phyloP scores from a whole-genome alignment of 352 stramenopile genomes.

The Pythium folliculosum region DNA sequence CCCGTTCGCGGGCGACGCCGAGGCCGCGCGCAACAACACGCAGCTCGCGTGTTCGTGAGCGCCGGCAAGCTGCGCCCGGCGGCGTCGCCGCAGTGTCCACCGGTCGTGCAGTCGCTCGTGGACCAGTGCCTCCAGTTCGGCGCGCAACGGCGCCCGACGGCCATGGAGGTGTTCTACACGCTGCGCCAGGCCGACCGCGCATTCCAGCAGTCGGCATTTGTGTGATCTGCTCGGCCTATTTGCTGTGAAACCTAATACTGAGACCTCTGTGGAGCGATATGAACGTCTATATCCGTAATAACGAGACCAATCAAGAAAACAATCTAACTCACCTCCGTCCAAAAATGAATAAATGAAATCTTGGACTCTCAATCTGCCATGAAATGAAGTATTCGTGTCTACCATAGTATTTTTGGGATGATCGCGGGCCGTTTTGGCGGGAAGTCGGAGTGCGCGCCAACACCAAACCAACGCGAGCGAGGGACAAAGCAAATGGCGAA shows the following conservation, averaged over 20 bases:
- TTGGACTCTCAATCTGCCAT: too few relatives aligned
- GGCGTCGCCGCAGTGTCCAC: conserved; percentile 18
- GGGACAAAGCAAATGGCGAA: conserved; percentile 16
- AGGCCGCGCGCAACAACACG: neutral
- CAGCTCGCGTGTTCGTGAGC: conserved; percentile 2
- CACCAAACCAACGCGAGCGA: neutral
- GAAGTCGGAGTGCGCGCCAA: conserved; percentile 9
- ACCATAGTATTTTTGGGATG: neutral
- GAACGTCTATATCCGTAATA: neutral
- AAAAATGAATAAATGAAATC: too few relatives aligned
- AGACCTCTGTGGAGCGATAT: neutral
- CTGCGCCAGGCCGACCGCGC: conserved; percentile 12
- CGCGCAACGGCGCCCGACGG: conserved; percentile 3
- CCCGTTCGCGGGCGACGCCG: neutral
- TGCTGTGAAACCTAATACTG: neutral
- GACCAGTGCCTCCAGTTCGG: conserved; percentile 2
- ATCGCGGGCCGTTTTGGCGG: conserved; percentile 16
- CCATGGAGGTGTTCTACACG: conserved; percentile 24
- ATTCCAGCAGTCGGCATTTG: neutral
- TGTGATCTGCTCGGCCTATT: neutral
- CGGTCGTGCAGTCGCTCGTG: neutral
- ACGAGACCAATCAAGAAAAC: too few relatives aligned
- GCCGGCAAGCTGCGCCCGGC: neutral
- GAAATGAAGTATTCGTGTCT: neutral
- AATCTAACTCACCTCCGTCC: too few relatives aligned